phyloP scores from a whole-genome alignment of 2,329 filamentous ascomycete species.

The Cordyceps cicadae region DNA sequence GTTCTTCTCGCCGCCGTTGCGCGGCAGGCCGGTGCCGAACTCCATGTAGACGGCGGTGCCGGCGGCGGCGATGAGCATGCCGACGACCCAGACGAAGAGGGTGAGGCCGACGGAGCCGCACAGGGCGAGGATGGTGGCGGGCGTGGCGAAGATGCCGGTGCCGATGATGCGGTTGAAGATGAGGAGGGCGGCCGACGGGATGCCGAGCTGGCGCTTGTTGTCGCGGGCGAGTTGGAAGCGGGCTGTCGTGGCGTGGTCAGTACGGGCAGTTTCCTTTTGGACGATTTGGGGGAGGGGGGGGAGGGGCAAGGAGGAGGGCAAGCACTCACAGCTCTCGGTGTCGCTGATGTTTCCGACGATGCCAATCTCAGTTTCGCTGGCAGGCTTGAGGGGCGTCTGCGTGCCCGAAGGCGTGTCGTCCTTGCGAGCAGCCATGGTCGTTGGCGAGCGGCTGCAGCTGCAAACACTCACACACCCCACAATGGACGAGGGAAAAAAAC shows the following conservation, averaged over 20 bases:
- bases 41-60: slow-evolving; percentile 60
- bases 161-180: slow-evolving; percentile 61
- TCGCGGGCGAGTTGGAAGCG: slow-evolving; percentile 33
- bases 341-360: slow-evolving; percentile 1
- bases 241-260: slow-evolving; percentile 14
- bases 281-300: not conserved
- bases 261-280: not conserved
- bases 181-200: slow-evolving; percentile 47
- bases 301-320: too few relatives aligned
- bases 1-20: slow-evolving; percentile 59
- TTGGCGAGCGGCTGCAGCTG: not conserved
- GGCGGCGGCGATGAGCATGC: slow-evolving; percentile 52
- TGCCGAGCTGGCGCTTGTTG: slow-evolving; percentile 46
- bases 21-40: slow-evolving; percentile 56
- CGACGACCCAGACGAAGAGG: slow-evolving; percentile 55
- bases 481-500: not conserved
- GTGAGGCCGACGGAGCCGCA: slow-evolving; percentile 54
- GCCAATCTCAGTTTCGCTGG: slow-evolving; percentile 4
- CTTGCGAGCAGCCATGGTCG: slow-evolving; percentile 1
- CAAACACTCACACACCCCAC: not conserved
- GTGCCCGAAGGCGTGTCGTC: slow-evolving; percentile 7
- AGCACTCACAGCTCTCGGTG: slow-evolving; percentile 13
- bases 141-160: slow-evolving; percentile 59
- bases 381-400: slow-evolving; percentile 5
- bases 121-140: slow-evolving; percentile 46